Percentiles rank a stretch among this genome's conserved stretches.
phyloP scores from a whole-genome alignment of 1,284 basidiomycete species.

The Tylopilus orsonianus region DNA sequence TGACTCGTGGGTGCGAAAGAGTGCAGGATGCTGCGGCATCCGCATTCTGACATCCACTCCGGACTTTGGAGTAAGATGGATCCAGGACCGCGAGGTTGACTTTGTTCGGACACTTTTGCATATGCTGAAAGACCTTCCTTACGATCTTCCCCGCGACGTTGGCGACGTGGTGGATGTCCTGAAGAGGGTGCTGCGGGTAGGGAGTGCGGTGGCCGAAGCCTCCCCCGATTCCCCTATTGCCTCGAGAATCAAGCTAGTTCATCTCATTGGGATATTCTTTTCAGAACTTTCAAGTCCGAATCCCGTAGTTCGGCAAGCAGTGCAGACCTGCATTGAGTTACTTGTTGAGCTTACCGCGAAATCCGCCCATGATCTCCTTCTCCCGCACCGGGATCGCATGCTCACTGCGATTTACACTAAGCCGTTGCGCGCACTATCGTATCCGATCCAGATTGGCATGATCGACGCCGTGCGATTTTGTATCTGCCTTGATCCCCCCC shows the following conservation, averaged over 20 bases:
- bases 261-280: slow-evolving; percentile 84
- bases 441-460: slow-evolving; percentile 96
- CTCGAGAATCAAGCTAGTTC: slow-evolving; percentile 53
- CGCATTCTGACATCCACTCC: slow-evolving; percentile 73
- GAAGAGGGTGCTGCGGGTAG: slow-evolving; percentile 72
- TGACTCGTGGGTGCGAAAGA: slow-evolving; percentile 84
- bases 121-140: slow-evolving; percentile 94
- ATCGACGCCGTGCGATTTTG: slow-evolving; percentile 97
- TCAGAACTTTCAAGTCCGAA: slow-evolving; percentile 89
- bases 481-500: slow-evolving; percentile 78
- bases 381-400: slow-evolving; percentile 86
- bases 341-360: slow-evolving; percentile 77
- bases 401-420: slow-evolving; percentile 93
- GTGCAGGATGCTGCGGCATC: slow-evolving; percentile 85
- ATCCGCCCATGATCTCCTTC: slow-evolving; percentile 76
- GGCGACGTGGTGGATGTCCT: slow-evolving; percentile 81
- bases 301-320: slow-evolving; percentile 81
- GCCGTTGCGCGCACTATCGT: slow-evolving; percentile 94
- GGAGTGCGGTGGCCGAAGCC: slow-evolving; percentile 54
- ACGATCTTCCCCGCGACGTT: slow-evolving; percentile 84
- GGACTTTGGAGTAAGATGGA: slow-evolving; percentile 77
- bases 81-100: slow-evolving; percentile 88
- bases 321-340: slow-evolving; percentile 81
- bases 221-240: slow-evolving; percentile 41
- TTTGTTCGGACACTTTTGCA: slow-evolving; percentile 90